phyloP scores from a whole-genome alignment of 2,329 filamentous ascomycete genomes.

The Penicillium sp. region DNA sequence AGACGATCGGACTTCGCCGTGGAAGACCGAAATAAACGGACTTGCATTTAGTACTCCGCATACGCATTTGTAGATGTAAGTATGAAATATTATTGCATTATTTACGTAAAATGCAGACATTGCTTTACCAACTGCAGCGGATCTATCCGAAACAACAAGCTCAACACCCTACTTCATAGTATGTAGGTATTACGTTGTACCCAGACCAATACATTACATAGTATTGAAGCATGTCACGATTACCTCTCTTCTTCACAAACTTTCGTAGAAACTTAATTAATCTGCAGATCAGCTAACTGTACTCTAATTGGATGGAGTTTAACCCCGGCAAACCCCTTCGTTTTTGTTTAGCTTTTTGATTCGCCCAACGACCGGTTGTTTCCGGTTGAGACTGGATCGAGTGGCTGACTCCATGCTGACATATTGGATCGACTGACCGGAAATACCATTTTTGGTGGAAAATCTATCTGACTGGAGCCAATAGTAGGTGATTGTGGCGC shows the following conservation, averaged over 20 bases:
- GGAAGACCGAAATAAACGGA: not conserved
- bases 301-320: not conserved
- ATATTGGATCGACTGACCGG: not conserved
- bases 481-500: not conserved
- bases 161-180: not conserved
- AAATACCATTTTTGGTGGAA: not conserved
- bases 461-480: conserved; percentile 14
- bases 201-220: no score
- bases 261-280: not conserved
- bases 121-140: conserved; percentile 4
- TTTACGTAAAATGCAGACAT: not conserved
- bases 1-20: not conserved
- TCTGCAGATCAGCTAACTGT: not conserved
- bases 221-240: no score
- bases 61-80: not conserved
- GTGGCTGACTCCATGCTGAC: conserved; percentile 5
- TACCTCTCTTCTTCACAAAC: not conserved
- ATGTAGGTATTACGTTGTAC: no score
- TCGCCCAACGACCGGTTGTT: not conserved
- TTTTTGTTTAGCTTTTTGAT: not conserved
- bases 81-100: not conserved
- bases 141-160: conserved; percentile 10
- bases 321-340: not conserved
- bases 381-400: not conserved
- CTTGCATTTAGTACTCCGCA: not conserved